Conservation (phyloP, 2,329 filamentous ascomycete species). For the Fonsecaea multimorphosa region DNA sequence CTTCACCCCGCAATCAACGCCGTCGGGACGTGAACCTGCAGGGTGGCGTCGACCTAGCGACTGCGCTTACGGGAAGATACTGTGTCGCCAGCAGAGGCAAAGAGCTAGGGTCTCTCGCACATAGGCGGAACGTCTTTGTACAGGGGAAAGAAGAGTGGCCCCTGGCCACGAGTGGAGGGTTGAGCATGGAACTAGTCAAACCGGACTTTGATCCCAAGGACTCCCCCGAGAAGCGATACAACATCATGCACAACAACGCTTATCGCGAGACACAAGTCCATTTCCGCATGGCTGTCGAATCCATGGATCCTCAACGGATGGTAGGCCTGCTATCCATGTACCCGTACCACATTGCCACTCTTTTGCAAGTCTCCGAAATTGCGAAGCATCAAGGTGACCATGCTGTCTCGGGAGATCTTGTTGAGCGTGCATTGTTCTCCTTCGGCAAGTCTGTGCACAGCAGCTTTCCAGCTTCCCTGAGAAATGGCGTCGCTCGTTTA, state of each 20-base stretch:
- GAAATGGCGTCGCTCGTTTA: slow-evolving; percentile 78
- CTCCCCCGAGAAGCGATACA: slow-evolving; percentile 72
- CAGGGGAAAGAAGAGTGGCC: slow-evolving; percentile 90
- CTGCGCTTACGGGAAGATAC: slow-evolving; percentile 61
- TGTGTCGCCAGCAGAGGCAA: slow-evolving; percentile 63
- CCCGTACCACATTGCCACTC: slow-evolving; percentile 88
- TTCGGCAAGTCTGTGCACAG: slow-evolving; percentile 89
- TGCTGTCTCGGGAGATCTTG: slow-evolving; percentile 81
- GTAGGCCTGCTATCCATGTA: slow-evolving; percentile 75
- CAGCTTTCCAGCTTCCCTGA: slow-evolving; percentile 76
- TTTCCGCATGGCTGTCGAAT: slow-evolving; percentile 80
- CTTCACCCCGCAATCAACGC: slow-evolving; percentile 54
- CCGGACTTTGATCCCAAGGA: slow-evolving; percentile 50
- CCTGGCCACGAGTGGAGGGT: slow-evolving; percentile 74
- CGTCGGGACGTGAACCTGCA: slow-evolving; percentile 63
- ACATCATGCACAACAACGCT: slow-evolving; percentile 72
- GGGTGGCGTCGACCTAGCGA: slow-evolving; percentile 58
- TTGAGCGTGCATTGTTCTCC: slow-evolving; percentile 89
- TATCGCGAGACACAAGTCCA: slow-evolving; percentile 77
- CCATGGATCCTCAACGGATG: slow-evolving; percentile 82
- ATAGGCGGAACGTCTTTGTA: slow-evolving; percentile 81
- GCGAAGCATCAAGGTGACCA: slow-evolving; percentile 91
- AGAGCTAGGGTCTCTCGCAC: slow-evolving; percentile 72
- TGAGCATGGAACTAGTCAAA: slow-evolving; percentile 75
- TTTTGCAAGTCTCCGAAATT: slow-evolving; percentile 92